A percentile compares a stretch with the other conserved stretches of the same genome.
These are phyloP conservation scores for Chalciporus piperatus DNA, from an alignment of 768 basidiomycete genomes.

Conservation along the genomic window DNA sequence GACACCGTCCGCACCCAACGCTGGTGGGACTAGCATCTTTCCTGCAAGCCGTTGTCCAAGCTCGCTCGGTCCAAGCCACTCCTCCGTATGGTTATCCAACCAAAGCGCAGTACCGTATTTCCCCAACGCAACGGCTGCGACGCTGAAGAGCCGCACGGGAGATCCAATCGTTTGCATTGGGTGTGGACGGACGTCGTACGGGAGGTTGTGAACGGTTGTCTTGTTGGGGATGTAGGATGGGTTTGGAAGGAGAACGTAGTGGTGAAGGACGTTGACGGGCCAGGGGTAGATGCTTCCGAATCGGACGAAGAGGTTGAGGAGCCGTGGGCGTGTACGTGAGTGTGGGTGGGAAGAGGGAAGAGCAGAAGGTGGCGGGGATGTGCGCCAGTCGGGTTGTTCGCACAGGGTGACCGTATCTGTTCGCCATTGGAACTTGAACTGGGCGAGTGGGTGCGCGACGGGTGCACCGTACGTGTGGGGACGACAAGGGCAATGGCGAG, in stretches of 20 bases:
- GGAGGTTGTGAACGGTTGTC: constrained; percentile 36
- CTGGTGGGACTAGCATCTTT: constrained; percentile 7
- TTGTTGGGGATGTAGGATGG: constrained; percentile 27
- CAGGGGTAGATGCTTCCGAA: constrained; percentile 61
- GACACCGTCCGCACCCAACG: background rate
- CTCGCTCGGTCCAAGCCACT: constrained; percentile 41
- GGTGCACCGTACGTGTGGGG: constrained; percentile 7
- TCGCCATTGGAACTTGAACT: constrained; percentile 53
- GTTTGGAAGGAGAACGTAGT: constrained; percentile 52
- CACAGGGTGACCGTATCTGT: constrained; percentile 49
- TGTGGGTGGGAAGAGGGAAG: background rate
- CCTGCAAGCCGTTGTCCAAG: constrained; percentile 62
- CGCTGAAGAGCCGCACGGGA: constrained; percentile 56
- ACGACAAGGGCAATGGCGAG: constrained; percentile 20
- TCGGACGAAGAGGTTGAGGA: constrained; percentile 54
- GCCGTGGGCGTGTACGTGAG: constrained; percentile 9
- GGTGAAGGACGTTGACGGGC: constrained; percentile 69
- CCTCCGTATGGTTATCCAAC: constrained; percentile 62
- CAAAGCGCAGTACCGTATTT: constrained; percentile 61
- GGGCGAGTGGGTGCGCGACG: constrained; percentile 43
- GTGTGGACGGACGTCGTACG: constrained; percentile 41
- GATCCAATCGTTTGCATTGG: constrained; percentile 43
- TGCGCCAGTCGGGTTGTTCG: constrained; percentile 28
- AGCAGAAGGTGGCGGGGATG: background rate
- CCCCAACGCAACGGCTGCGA: constrained; percentile 53